Evolutionary conservation across 1,284 basidiomycete species (phyloP).

Genomic region (Apiotrichum laibachii): DNA sequence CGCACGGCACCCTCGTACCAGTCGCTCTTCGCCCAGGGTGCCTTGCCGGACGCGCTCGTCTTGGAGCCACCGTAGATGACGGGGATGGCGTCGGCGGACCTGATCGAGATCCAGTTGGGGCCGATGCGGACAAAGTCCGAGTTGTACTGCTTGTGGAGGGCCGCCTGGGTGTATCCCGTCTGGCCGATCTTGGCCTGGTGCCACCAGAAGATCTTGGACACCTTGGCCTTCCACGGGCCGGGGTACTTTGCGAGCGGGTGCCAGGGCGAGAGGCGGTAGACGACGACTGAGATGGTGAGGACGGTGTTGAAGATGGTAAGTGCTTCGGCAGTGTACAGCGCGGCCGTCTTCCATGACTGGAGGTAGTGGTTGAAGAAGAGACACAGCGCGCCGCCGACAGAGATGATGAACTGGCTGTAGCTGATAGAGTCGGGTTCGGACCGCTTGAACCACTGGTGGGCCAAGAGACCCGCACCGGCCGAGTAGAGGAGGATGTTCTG

Average conservation of each 20-base stretch:
- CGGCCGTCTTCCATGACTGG: too few species aligned
- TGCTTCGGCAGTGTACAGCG: too few species aligned
- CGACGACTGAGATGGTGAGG: background rate
- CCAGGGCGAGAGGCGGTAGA: constrained; percentile 15
- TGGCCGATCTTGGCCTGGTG: constrained; percentile 7
- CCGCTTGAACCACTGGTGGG: constrained; percentile 9
- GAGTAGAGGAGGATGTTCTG: background rate
- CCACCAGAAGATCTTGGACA: constrained; percentile 14
- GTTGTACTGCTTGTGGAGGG: constrained; percentile 11
- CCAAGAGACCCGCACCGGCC: constrained; percentile 1
- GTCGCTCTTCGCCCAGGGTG: constrained; percentile 13
- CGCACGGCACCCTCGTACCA: constrained; percentile 14
- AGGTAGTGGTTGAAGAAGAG: too few species aligned
- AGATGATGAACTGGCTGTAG: constrained; percentile 2
- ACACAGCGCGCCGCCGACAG: too few species aligned
- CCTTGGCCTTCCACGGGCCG: constrained; percentile 7
- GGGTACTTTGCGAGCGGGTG: constrained; percentile 14
- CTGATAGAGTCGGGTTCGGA: constrained; percentile 11
- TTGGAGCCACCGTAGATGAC: constrained; percentile 68
- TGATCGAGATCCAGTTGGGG: constrained; percentile 79
- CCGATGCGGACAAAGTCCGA: constrained; percentile 69
- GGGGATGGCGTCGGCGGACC: constrained; percentile 71
- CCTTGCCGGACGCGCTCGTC: background rate
- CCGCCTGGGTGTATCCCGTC: constrained; percentile 13
- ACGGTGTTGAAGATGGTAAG: background rate